These are phyloP conservation scores for Backusella circina DNA, from an alignment of 192 early-diverging fungal genomes.

Conservation along the genomic window DNA sequence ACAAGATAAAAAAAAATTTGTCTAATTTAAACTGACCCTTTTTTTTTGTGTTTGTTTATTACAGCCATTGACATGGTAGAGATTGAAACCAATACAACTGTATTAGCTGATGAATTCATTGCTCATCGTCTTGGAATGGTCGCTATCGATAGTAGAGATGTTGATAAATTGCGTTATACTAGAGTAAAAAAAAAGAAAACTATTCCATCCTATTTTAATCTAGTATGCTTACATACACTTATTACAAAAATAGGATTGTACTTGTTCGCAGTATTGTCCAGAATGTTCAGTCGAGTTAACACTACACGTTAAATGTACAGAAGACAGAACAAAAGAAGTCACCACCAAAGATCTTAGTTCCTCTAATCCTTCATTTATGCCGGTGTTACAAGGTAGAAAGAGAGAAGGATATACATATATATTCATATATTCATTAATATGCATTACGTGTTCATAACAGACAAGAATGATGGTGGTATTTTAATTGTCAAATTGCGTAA, in stretches of 20 bases:
- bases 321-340: slow-evolving; percentile 74
- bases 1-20: not conserved
- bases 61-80: slow-evolving; percentile 97
- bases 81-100: slow-evolving; percentile 88
- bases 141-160: slow-evolving; percentile 78
- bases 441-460: slow-evolving; percentile 5
- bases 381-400: slow-evolving; percentile 54
- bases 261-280: slow-evolving; percentile 76
- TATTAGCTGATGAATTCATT: slow-evolving; percentile 94
- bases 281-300: slow-evolving; percentile 89
- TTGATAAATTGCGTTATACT: slow-evolving; percentile 80
- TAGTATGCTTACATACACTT: not conserved
- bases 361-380: slow-evolving; percentile 64
- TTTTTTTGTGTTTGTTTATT: not conserved
- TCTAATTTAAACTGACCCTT: not conserved
- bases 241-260: slow-evolving; percentile 53
- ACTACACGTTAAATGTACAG: slow-evolving; percentile 81
- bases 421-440: not conserved
- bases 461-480: slow-evolving; percentile 68
- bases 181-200: slow-evolving; percentile 50
- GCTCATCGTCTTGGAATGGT: slow-evolving; percentile 95
- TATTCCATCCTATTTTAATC: not conserved
- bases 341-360: slow-evolving; percentile 80
- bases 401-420: not conserved
- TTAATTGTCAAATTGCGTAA: slow-evolving; percentile 85